Evolutionary conservation across 306 rosid genomes (phyloP).

Genomic region (Luffa acutangula): DNA sequence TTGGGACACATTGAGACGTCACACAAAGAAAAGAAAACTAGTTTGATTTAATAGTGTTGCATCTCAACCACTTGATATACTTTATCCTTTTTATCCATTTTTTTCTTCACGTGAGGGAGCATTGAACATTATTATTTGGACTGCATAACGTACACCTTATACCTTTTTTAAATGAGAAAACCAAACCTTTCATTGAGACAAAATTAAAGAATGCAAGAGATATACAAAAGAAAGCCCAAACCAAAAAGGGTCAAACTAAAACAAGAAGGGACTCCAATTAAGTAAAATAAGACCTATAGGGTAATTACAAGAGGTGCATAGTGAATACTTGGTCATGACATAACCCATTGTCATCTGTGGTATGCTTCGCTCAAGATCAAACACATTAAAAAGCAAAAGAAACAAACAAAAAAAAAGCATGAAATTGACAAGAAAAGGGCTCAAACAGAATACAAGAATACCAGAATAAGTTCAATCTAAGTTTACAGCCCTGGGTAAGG

Average conservation of each 20-base stretch:
- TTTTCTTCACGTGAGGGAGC: not conserved
- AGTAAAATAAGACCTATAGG: too few species aligned
- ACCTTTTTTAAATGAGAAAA: too few species aligned
- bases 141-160: not conserved
- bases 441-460: not conserved
- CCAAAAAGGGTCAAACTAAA: too few species aligned
- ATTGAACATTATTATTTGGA: not conserved
- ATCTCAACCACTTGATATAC: not conserved
- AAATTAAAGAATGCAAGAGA: too few species aligned
- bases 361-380: not conserved
- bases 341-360: not conserved
- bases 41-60: not conserved
- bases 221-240: too few species aligned
- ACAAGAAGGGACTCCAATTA: too few species aligned
- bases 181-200: too few species aligned
- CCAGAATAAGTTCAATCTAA: not conserved
- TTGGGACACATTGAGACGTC: not conserved
- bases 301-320: too few species aligned
- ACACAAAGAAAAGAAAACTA: not conserved
- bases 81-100: not conserved
- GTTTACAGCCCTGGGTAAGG: not conserved
- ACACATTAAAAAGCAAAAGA: not conserved
- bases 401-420: not conserved
- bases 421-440: not conserved
- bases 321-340: too few species aligned